Conservation (phyloP, 2,329 filamentous ascomycete genomes). For the Simplicillium aogashimaense region DNA sequence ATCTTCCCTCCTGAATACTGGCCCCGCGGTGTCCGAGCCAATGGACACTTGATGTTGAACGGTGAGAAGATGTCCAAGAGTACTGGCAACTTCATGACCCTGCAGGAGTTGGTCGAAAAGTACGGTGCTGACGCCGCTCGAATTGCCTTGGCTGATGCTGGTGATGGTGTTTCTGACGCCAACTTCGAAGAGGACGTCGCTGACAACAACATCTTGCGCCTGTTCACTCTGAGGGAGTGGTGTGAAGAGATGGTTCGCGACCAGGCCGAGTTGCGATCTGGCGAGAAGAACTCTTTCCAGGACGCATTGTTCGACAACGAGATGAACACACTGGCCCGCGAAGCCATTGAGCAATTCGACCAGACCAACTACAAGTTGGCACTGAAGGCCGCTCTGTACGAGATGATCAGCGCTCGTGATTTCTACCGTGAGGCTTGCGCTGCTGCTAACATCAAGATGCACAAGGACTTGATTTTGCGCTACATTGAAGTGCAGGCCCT, state of each 20-base stretch:
- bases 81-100: constrained; percentile 92
- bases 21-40: constrained; percentile 76
- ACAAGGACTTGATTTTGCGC: constrained; percentile 65
- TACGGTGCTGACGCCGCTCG: constrained; percentile 90
- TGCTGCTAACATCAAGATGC: constrained; percentile 74
- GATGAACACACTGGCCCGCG: constrained; percentile 71
- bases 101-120: constrained; percentile 77
- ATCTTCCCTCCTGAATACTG: constrained; percentile 83
- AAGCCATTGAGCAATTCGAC: constrained; percentile 70
- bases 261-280: constrained; percentile 59
- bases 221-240: constrained; percentile 80
- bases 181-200: constrained; percentile 97
- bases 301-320: constrained; percentile 91
- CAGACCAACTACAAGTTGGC: constrained; percentile 69
- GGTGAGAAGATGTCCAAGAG: constrained; percentile 99
- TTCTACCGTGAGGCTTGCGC: constrained; percentile 79
- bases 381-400: constrained; percentile 80
- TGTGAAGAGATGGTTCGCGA: constrained; percentile 76
- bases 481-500: constrained; percentile 85
- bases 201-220: constrained; percentile 79
- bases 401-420: constrained; percentile 80
- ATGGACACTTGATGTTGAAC: constrained; percentile 89
- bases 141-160: constrained; percentile 87
- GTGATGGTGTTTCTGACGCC: constrained; percentile 87
- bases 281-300: constrained; percentile 66